Evolutionary conservation across 108 stramenopile genomes (phyloP), one percentile per base, ranked within the genome.

Genomic region (Nitzschia sp.): DNA sequence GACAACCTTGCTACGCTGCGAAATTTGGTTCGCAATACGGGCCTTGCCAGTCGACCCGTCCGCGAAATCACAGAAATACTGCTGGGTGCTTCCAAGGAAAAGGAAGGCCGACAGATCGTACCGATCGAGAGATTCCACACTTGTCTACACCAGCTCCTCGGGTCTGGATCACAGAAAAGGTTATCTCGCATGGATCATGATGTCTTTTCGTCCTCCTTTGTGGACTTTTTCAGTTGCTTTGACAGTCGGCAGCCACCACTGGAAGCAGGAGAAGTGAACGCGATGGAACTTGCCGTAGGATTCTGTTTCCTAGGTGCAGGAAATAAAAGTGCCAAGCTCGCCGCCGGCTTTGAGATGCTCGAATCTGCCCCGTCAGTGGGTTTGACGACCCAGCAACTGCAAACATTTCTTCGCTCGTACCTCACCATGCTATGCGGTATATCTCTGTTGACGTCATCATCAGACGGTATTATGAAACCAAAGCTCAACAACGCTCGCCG

Each of bases 221-320:
- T 77, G 6, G 86, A 85, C 52, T 90, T 94, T 80, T 68, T 90
- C 66, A 60, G 82, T 77, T 80, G 93, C 73, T 85, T 75, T 72
- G 77, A 87, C 76, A 61, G 79, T 34, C 52, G 77, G 62, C 48
- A 53, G n/a, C 54, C 41, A n/a, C 52, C 53, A 32, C 68, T 78
- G 4, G 65, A 54, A 25, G 11, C 34, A 6, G 69, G 80, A 2
- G 76, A 80, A 38, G 88, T 83, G 8, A 76, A 87, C 66, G 85
- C 81, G 17, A 79, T 81, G 32, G 90, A 92, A 66, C 68, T 95
- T 27, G 85, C 87, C 46, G 85, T 92, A 2, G 95, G 90, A 0
- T 91, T 96, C 54, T 80, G 86, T 19, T 82, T 95, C 59, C 76
- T 96, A 25, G 92, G 89, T 56, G 81, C 86, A 23, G 96, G 96